Conservation (phyloP, 2,329 filamentous ascomycete genomes). For the Verticillium longisporum region DNA sequence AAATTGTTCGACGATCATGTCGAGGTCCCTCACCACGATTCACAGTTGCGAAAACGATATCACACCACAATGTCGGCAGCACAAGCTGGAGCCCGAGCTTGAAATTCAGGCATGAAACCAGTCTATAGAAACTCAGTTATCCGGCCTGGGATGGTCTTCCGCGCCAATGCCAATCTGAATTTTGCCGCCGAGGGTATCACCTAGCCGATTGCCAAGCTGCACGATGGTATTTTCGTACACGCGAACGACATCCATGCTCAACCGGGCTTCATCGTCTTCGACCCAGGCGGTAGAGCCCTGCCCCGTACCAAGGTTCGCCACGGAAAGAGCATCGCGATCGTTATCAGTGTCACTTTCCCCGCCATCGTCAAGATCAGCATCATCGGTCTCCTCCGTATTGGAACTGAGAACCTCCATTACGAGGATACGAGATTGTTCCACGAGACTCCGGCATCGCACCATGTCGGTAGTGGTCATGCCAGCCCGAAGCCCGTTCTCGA, state of each 20-base stretch:
- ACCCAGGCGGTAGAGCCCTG: conserved; percentile 27
- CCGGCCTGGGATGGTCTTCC: neutral
- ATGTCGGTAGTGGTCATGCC: conserved; percentile 77
- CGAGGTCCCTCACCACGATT: no score
- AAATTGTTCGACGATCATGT: no score
- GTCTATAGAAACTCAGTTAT: no score
- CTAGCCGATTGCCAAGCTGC: conserved; percentile 62
- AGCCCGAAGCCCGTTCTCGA: conserved; percentile 51
- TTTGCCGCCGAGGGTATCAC: conserved; percentile 21
- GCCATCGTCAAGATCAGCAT: conserved; percentile 22
- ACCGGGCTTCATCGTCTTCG: conserved; percentile 35
- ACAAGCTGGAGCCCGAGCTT: no score
- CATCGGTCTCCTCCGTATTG: conserved; percentile 11
- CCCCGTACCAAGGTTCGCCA: conserved; percentile 27
- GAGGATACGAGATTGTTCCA: conserved; percentile 65
- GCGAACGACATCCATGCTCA: conserved; percentile 64
- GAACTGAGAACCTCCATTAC: conserved; percentile 62
- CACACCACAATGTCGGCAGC: no score
- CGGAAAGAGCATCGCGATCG: conserved; percentile 16
- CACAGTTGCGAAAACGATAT: no score
- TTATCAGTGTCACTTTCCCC: conserved; percentile 16
- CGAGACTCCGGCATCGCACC: conserved; percentile 76
- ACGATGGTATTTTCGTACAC: conserved; percentile 78
- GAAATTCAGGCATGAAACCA: no score
- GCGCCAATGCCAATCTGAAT: neutral